A percentile compares a stretch with the other conserved stretches of the same genome.
phyloP scores from a whole-genome alignment of 2,329 filamentous ascomycete species.

The Trichoderma atroviride region DNA sequence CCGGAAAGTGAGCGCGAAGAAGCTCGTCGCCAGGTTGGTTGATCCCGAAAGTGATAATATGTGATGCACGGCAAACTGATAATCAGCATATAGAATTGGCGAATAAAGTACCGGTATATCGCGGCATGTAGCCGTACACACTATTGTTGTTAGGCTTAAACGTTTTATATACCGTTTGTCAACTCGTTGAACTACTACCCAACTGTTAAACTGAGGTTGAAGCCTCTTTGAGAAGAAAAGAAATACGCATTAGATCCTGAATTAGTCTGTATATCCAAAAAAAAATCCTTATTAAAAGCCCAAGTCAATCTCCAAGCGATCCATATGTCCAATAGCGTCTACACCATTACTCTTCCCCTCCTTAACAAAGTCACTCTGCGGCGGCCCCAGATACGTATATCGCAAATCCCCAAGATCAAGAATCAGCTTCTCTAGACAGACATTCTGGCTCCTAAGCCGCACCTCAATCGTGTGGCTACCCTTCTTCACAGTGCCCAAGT shows the following conservation, averaged over 20 bases:
- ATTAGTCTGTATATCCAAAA: not conserved
- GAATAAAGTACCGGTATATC: not conserved
- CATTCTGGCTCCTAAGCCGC: conserved; percentile 38
- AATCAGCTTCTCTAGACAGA: conserved; percentile 44
- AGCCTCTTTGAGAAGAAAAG: not conserved
- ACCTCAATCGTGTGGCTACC: conserved; percentile 39
- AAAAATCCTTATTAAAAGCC: conserved; percentile 3
- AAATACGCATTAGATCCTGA: not conserved
- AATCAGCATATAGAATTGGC: not conserved
- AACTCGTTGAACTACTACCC: not conserved
- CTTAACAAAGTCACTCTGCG: conserved; percentile 36
- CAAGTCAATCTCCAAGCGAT: conserved; percentile 25
- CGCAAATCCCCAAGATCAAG: conserved; percentile 39
- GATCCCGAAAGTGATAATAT: not conserved
- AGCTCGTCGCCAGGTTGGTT: conserved; percentile 13
- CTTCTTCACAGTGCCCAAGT: conserved; percentile 30
- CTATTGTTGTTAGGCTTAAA: not conserved
- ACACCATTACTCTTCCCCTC: conserved; percentile 7
- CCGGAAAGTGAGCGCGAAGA: conserved; percentile 26
- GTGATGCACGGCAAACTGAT: not conserved
- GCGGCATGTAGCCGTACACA: not conserved
- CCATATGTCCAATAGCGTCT: conserved; percentile 13
- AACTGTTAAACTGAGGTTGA: not conserved
- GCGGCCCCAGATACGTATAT: conserved; percentile 43
- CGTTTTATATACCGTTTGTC: not conserved